phyloP scores from a whole-genome alignment of 2,329 filamentous ascomycete species.

The Aspergillus sergii region DNA sequence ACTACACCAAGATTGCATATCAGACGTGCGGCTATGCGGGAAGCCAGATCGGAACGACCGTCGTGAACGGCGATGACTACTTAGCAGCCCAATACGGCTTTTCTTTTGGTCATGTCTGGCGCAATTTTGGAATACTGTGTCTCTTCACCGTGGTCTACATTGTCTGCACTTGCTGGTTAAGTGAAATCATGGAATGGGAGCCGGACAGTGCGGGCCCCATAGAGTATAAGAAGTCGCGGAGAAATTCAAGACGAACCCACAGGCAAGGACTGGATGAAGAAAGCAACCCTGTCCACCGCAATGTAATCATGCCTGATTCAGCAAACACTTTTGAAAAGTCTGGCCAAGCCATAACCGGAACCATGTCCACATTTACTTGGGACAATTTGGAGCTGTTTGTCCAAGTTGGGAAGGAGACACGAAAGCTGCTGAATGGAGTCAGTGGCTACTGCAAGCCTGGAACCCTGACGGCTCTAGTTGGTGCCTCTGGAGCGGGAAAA shows the following conservation, averaged over 20 bases:
- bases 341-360: conserved; percentile 47
- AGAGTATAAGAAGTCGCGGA: conserved; percentile 64
- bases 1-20: conserved; percentile 51
- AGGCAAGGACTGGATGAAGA: conserved; percentile 26
- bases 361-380: conserved; percentile 68
- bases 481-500: conserved; percentile 76
- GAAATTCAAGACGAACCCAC: conserved; percentile 11
- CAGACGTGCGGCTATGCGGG: conserved; percentile 62
- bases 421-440: conserved; percentile 64
- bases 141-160: conserved; percentile 73
- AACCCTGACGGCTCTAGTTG: conserved; percentile 74
- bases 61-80: conserved; percentile 57
- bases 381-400: conserved; percentile 68
- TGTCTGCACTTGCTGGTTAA: conserved; percentile 65
- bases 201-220: conserved; percentile 63
- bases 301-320: conserved; percentile 21
- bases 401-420: conserved; percentile 59
- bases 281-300: conserved; percentile 27
- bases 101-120: conserved; percentile 60
- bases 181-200: conserved; percentile 66
- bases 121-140: conserved; percentile 74
- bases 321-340: conserved; percentile 26
- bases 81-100: conserved; percentile 54
- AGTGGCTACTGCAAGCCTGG: conserved; percentile 76
- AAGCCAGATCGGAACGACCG: conserved; percentile 50